Percentiles rank a stretch among this genome's conserved stretches.
These are phyloP conservation scores for Paraglomus occultum DNA, from an alignment of 192 early-diverging fungal species.

Conservation along the genomic window DNA sequence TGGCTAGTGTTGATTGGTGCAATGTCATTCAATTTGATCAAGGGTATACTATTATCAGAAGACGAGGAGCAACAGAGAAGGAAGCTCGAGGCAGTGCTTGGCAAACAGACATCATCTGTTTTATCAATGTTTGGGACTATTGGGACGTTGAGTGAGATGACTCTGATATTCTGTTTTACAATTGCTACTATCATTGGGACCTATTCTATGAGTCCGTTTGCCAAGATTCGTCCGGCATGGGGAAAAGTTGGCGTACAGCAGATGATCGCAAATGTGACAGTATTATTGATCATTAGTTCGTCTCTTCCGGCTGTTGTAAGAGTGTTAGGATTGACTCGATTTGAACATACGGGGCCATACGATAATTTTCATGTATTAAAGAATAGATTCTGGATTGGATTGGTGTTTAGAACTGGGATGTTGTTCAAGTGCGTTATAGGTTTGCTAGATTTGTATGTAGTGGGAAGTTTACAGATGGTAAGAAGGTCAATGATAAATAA, in stretches of 20 bases:
- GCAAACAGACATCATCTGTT: constrained; percentile 25
- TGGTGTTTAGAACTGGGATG: constrained; percentile 12
- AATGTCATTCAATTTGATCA: constrained; percentile 15
- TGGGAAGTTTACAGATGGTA: constrained; percentile 1
- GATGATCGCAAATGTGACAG: constrained; percentile 22
- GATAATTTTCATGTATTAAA: constrained; percentile 26
- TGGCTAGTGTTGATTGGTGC: background rate
- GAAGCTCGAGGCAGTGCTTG: constrained; percentile 18
- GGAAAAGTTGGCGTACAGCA: constrained; percentile 15
- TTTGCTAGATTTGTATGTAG: constrained; percentile 24
- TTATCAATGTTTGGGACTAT: constrained; percentile 18
- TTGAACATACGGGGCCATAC: constrained; percentile 20
- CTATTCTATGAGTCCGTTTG: constrained; percentile 26
- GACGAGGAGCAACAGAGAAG: background rate
- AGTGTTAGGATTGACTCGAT: constrained; percentile 18
- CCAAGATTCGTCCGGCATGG: constrained; percentile 1
- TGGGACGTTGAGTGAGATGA: constrained; percentile 6
- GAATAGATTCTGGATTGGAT: background rate
- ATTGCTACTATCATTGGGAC: constrained; percentile 23
- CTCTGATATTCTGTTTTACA: constrained; percentile 29
- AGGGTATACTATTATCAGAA: constrained; percentile 20
- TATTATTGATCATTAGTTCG: constrained; percentile 29
- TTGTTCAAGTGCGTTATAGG: constrained; percentile 14
- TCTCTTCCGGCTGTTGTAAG: constrained; percentile 16
- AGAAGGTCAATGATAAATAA: too few species aligned